Evolutionary conservation across 257 asterid species (phyloP).

Genomic region (Fraxinus cuspidata): DNA sequence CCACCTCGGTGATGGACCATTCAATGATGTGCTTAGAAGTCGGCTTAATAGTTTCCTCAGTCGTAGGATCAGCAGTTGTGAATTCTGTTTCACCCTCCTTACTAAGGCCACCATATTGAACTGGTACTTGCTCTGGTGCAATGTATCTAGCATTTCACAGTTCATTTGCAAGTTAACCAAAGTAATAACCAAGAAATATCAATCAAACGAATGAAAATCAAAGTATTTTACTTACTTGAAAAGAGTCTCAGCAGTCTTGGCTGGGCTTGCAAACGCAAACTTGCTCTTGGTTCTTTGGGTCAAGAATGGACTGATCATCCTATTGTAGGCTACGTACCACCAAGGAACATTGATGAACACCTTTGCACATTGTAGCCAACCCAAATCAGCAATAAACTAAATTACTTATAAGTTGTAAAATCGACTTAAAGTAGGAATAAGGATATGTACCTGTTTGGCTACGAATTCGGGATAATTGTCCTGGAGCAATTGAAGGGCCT

Average conservation of each 20-base stretch:
- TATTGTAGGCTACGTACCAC: neutral
- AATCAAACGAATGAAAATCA: neutral
- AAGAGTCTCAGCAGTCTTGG: neutral
- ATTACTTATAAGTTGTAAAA: neutral
- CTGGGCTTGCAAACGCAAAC: neutral
- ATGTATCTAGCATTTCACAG: neutral
- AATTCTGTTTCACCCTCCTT: neutral
- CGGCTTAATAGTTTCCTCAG: neutral
- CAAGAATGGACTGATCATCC: neutral
- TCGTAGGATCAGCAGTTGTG: neutral
- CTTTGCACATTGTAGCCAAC: slow-evolving; percentile 12
- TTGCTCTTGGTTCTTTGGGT: neutral
- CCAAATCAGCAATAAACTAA: neutral
- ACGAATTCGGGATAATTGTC: neutral
- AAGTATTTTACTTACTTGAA: too few relatives aligned
- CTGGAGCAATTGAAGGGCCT: neutral
- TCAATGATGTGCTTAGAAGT: neutral
- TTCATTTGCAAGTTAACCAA: too few relatives aligned
- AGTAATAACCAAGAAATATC: too few relatives aligned
- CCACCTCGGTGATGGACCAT: neutral
- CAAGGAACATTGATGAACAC: neutral
- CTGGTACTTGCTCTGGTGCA: neutral
- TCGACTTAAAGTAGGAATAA: neutral
- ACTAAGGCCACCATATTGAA: neutral
- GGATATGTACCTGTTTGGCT: slow-evolving; percentile 53